phyloP scores from a whole-genome alignment of 805 yeast genomes.

The Vanderwaltozyma yarrowii region DNA sequence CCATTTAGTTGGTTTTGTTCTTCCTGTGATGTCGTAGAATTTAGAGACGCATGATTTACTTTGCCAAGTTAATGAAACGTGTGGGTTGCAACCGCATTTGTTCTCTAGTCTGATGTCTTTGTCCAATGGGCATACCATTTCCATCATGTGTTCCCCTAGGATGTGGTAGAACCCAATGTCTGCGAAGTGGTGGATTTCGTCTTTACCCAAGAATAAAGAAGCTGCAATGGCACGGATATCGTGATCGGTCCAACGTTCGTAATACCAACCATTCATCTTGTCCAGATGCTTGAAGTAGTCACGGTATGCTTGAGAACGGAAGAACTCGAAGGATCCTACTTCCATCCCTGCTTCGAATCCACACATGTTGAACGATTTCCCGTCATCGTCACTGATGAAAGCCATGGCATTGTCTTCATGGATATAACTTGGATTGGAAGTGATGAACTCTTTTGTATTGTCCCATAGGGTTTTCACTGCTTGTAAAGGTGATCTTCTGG shows the following conservation, averaged over 20 bases:
- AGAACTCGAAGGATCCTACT: conserved; percentile 75
- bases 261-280: conserved; percentile 65
- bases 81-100: conserved; percentile 4
- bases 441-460: conserved; percentile 48
- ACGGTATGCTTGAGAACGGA: conserved; percentile 52
- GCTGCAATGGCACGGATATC: conserved; percentile 75
- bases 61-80: conserved; percentile 1
- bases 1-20: conserved; percentile 2
- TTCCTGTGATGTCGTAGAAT: conserved; percentile 2
- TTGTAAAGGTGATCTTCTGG: conserved; percentile 62
- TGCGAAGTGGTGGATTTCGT: conserved; percentile 69
- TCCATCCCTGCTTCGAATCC: conserved; percentile 88
- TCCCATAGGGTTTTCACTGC: conserved; percentile 59
- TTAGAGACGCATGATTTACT: conserved; percentile 2
- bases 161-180: conserved; percentile 67
- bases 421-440: conserved; percentile 45
- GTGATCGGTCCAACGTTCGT: conserved; percentile 90
- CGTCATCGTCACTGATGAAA: conserved; percentile 34
- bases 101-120: conserved; percentile 2
- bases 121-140: conserved; percentile 52
- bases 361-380: conserved; percentile 44
- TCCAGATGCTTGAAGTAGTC: conserved; percentile 56
- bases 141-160: conserved; percentile 44
- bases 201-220: conserved; percentile 55
- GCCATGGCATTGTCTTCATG: conserved; percentile 42